A percentile compares a stretch with the other conserved stretches of the same genome.
Conservation (phyloP, 495 filamentous ascomycete species). For the Talaromyces adpressus region DNA sequence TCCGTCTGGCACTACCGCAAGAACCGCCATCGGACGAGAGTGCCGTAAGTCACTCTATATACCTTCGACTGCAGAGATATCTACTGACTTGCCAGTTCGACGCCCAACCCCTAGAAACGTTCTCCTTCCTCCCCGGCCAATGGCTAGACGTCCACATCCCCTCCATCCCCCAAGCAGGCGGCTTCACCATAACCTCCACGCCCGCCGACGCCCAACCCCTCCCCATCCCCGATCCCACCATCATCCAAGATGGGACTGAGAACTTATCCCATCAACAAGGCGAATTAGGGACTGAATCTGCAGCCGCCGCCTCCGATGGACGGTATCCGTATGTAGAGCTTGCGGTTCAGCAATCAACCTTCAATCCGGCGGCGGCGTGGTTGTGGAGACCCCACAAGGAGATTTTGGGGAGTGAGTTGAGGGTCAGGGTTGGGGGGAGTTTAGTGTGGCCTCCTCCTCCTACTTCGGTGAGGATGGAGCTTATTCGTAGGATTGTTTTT, state of each 20-base stretch:
- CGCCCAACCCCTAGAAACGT: constrained; percentile 18
- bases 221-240: constrained; percentile 17
- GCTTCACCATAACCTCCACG: constrained; percentile 81
- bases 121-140: constrained; percentile 71
- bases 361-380: constrained; percentile 68
- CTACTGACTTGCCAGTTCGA: constrained; percentile 13
- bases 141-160: constrained; percentile 84
- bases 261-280: constrained; percentile 12
- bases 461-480: constrained; percentile 25
- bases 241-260: constrained; percentile 3
- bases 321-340: constrained; percentile 57
- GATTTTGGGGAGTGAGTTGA: constrained; percentile 51
- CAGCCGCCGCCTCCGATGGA: constrained; percentile 18
- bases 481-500: constrained; percentile 58
- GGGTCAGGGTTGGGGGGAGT: constrained; percentile 68
- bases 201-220: constrained; percentile 40
- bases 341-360: constrained; percentile 59
- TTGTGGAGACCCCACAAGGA: constrained; percentile 52
- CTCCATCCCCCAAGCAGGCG: constrained; percentile 58
- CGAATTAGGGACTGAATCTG: constrained; percentile 10
- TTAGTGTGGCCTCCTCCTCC: constrained; percentile 69
- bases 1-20: constrained; percentile 34
- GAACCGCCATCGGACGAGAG: constrained; percentile 9
- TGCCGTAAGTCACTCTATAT: constrained; percentile 27
- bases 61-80: not conserved